These are phyloP conservation scores for Citrullus colocynthis DNA, from an alignment of 306 rosid species.

Conservation along the genomic window DNA sequence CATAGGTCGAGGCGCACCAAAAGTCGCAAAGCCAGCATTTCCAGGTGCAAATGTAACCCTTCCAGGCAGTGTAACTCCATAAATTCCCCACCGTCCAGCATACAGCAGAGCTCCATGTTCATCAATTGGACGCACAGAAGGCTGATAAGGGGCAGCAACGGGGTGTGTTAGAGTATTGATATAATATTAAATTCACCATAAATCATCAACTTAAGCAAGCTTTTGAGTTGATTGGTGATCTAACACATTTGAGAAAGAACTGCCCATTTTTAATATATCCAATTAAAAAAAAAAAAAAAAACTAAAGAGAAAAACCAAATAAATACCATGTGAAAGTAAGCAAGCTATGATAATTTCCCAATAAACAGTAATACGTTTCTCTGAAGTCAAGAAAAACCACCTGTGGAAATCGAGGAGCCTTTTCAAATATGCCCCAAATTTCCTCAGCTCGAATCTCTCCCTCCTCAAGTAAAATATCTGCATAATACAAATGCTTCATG, in stretches of 20 bases:
- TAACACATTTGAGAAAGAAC: neutral
- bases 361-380: neutral
- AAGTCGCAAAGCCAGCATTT: slow-evolving; percentile 69
- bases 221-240: no score
- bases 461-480: slow-evolving; percentile 81
- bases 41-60: slow-evolving; percentile 96
- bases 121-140: slow-evolving; percentile 64
- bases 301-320: neutral
- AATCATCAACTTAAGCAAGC: no score
- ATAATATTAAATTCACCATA: no score
- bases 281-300: neutral
- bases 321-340: neutral
- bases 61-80: slow-evolving; percentile 83
- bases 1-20: slow-evolving; percentile 86
- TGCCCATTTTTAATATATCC: neutral
- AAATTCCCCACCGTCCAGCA: slow-evolving; percentile 92
- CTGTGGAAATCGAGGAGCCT: slow-evolving; percentile 56
- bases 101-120: slow-evolving; percentile 85
- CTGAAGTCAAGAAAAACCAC: slow-evolving; percentile 29
- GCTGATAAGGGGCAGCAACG: slow-evolving; percentile 27
- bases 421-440: slow-evolving; percentile 67
- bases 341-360: neutral
- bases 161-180: no score
- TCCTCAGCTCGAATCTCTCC: slow-evolving; percentile 70
- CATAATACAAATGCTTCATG: slow-evolving; percentile 9